Evolutionary conservation across 140 eudicot species (phyloP), one percentile per base, ranked within the genome.

Genomic region (Oenanthe javanica): DNA sequence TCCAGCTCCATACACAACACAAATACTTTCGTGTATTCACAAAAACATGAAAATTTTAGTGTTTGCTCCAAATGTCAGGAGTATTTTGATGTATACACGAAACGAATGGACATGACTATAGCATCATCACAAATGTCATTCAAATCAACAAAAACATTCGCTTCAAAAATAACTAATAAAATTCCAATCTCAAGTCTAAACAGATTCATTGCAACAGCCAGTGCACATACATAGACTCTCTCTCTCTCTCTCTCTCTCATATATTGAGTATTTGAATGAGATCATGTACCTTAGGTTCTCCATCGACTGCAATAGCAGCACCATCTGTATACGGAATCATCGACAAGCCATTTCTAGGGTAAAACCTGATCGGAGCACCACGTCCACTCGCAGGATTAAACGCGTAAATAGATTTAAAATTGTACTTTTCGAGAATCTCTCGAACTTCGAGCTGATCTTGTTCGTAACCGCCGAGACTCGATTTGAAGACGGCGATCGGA

Each of bases 371-470:
- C 48, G 95, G 96, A 8, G 87, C 91, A 27, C 93, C 93, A 15
- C 98, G 91, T 47, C 91, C 93, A 10, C 89, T 82, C 31, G 72
- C 66, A n/a, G 90, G 85, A 21, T 80, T 88, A 79, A 79, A 93
- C 8, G 98, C 98, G 27, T 87, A 88, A 25, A 89, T 72, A 59
- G 90, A 80, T 81, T 91, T 91, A 61, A 93, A 81, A 0, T 91
- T 92, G 49, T 86, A 91, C 52, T 87, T 85, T 4, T 91, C 93
- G 9, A 89, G 87, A 49, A 93, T 91, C 3, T 89, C 94, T 11
- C 88, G 73, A 48, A 93, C 91, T 82, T 93, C 96, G 52, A 93
- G 91, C 87, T 91, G 96, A 78, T 91, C 92, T 84, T 89, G 96
- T 55, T 91, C 98, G 91, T 91, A 93, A 38, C 98, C 96, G 23